A percentile compares a stretch with the other conserved stretches of the same genome.
phyloP scores from a whole-genome alignment of 352 stramenopile genomes.

The Phytophthora hybrid region DNA sequence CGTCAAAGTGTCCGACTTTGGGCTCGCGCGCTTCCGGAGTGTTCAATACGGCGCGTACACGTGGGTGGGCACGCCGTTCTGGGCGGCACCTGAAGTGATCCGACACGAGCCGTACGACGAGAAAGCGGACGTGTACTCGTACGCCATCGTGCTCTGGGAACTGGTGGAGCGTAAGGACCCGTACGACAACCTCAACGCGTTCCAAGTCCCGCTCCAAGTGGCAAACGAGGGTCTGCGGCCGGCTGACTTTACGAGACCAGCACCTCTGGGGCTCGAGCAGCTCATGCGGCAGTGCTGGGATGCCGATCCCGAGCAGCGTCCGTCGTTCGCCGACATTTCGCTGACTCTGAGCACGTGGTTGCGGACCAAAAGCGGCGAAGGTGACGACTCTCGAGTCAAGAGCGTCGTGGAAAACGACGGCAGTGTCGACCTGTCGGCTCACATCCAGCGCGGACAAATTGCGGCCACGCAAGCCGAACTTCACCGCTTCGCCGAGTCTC shows the following conservation, averaged over 20 bases:
- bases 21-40: constrained; percentile 63
- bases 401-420: constrained; percentile 26
- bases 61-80: constrained; percentile 84
- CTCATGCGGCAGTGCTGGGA: constrained; percentile 86
- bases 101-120: constrained; percentile 80
- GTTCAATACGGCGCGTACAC: constrained; percentile 61
- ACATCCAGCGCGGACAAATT: constrained; percentile 62
- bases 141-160: constrained; percentile 78
- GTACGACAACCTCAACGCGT: constrained; percentile 79
- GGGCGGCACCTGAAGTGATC: constrained; percentile 81
- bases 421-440: constrained; percentile 56
- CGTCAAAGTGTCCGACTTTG: constrained; percentile 82
- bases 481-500: constrained; percentile 68
- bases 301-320: constrained; percentile 67
- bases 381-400: constrained; percentile 24
- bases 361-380: constrained; percentile 22
- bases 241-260: constrained; percentile 50
- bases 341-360: constrained; percentile 73
- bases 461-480: constrained; percentile 55
- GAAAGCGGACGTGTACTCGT: constrained; percentile 86
- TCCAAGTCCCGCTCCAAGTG: constrained; percentile 77
- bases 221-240: constrained; percentile 76
- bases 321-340: constrained; percentile 67
- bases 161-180: constrained; percentile 77
- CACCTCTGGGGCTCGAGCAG: constrained; percentile 67